Evolutionary conservation across 1,284 basidiomycete species (phyloP), one percentile per base, ranked within the genome.

Genomic region (Apiotrichum gracile): DNA sequence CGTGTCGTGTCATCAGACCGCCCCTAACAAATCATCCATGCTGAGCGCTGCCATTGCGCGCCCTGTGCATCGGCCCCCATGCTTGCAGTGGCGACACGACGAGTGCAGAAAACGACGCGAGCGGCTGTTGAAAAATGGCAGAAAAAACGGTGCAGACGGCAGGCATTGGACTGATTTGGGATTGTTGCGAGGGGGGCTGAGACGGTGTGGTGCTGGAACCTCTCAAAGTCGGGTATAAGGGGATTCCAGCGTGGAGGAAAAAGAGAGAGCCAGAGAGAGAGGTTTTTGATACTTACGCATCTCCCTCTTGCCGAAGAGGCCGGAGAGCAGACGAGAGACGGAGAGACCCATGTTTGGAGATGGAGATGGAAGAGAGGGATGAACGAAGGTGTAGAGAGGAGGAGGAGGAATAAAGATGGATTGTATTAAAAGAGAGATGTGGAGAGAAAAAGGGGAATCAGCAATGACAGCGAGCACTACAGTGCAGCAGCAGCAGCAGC

Each of bases 221-320:
- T 34, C 13, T 31, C 13, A 14, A 14, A 8, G 29, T 14, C 29
- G 8, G 14, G 29, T 7, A 7, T 37, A 16, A 37, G 9, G 8
- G 34, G 13, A 9, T n/a, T 8, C 9, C 34, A 5, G 34, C 9
- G 9, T 37, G 34, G 10, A 5, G 8, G 34, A 16, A 37, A n/a
- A n/a, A n/a, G n/a, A n/a, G n/a, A n/a, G n/a, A n/a, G n/a, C n/a
- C n/a, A n/a, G n/a, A n/a, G n/a, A n/a, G n/a, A n/a, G n/a, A n/a
- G n/a, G n/a, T n/a, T n/a, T n/a, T n/a, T n/a, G n/a, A 42, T 19
- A 83, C 90, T 75, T 77, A 93, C 94, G 91, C 93, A 98, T 97
- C 80, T 98, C 96, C 83, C 88, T 96, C 84, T 97, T 97, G 79
- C 94, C 94, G 71, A 98, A 93, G 76, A 99, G 83, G 76, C 83